These are phyloP conservation scores for Brassica hybrid DNA, from an alignment of 441 rosid species.

Conservation along the genomic window DNA sequence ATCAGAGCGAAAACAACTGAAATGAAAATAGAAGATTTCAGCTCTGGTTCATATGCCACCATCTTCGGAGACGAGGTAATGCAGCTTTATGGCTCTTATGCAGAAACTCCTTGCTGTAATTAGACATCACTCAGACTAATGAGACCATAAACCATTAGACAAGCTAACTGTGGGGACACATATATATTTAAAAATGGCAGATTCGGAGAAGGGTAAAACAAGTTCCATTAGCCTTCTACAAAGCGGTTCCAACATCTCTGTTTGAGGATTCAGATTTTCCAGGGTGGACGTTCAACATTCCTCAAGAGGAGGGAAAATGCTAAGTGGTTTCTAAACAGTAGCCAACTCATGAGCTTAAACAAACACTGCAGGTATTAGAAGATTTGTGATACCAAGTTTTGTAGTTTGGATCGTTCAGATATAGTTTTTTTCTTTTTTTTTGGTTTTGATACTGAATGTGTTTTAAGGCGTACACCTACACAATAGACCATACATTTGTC, in stretches of 20 bases:
- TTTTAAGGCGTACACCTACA: neutral
- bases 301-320: slow-evolving; percentile 34
- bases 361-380: slow-evolving; percentile 41
- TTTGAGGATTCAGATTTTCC: slow-evolving; percentile 76
- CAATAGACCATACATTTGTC: neutral
- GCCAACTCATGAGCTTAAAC: slow-evolving; percentile 37
- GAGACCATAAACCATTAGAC: neutral
- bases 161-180: slow-evolving; percentile 31
- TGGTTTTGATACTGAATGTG: slow-evolving; percentile 21
- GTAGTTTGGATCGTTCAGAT: slow-evolving; percentile 24
- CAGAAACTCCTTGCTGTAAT: too few relatives aligned
- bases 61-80: too few relatives aligned
- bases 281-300: slow-evolving; percentile 71
- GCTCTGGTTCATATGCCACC: too few relatives aligned
- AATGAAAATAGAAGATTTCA: too few relatives aligned
- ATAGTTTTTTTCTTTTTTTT: neutral
- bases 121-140: neutral
- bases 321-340: slow-evolving; percentile 11
- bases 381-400: slow-evolving; percentile 13
- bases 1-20: slow-evolving; percentile 78
- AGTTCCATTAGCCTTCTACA: slow-evolving; percentile 86
- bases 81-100: too few relatives aligned
- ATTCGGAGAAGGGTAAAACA: slow-evolving; percentile 85
- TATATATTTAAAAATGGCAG: slow-evolving; percentile 49
- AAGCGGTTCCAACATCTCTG: slow-evolving; percentile 61